Base-by-base conservation (phyloP, 192 early-diverging fungal genomes). In the Spinellus fusiger region DNA sequence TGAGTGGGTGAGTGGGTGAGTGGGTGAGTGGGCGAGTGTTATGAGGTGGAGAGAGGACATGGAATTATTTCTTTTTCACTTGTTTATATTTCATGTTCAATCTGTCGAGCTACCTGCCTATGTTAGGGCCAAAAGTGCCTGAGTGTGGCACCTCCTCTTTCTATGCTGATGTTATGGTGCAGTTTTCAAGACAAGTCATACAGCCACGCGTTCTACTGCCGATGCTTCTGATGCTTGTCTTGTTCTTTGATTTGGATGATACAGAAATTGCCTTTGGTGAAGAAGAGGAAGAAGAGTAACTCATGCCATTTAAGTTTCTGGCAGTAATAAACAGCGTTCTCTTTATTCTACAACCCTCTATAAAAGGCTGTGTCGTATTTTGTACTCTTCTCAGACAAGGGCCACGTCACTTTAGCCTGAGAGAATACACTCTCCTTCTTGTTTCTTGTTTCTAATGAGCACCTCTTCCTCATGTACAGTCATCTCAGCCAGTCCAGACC, bases 231-330 rank as follows among this genome's bases (percentile, higher is more conserved):
- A 47, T 59, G 13, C 59, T 58, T 5, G 68, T 70, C 12, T 32
- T 70, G 10, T 33, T 70, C 12, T 70, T 70, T 57, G 68, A 70
- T 60, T 32, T 70, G 3, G 62, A 70, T 18, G 68, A 70, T 20
- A 44, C 62, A 37, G 68, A 64, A 13, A 34, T 33, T 33, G 29
- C 33, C n/a, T 64, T 64, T 40, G 56, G 59, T 5, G 46, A 34
- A 23, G 64, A 66, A 49, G 62, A 70, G 29, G 53, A 59, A 13
- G 61, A 66, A 47, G 49, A 61, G 5, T 51, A 44, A 18, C n/a
- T n/a, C n/a, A n/a, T n/a, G n/a, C n/a, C n/a, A n/a, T n/a, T n/a
- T n/a, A n/a, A n/a, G n/a, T n/a, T n/a, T n/a, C n/a, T n/a, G n/a
- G n/a, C n/a, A n/a, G n/a, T n/a, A n/a, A n/a, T n/a, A n/a, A n/a